Percentiles rank a stretch among this genome's conserved stretches.
Conservation (phyloP, 2,329 filamentous ascomycete genomes). For the Trichoderma atroviride region DNA sequence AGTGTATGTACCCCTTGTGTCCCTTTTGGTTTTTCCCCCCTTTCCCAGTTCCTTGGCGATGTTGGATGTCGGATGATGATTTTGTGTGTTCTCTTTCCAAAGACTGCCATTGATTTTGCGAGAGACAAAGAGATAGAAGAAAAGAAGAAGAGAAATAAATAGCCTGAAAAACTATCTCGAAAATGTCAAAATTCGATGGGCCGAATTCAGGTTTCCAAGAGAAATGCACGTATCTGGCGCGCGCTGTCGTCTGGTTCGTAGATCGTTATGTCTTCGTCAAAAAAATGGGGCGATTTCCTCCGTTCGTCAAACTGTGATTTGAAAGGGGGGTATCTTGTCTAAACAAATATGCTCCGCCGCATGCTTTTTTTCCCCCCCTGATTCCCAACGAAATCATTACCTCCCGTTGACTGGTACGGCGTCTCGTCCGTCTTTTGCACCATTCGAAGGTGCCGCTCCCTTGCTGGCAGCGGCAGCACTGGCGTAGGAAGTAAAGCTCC, state of each 20-base stretch:
- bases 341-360: constrained; percentile 20
- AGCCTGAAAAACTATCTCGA: constrained; percentile 3
- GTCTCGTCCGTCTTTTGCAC: constrained; percentile 37
- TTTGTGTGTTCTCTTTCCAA: constrained; percentile 25
- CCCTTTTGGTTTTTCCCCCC: constrained; percentile 9
- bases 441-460: constrained; percentile 30
- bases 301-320: constrained; percentile 18
- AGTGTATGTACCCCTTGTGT: constrained; percentile 25
- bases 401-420: constrained; percentile 38
- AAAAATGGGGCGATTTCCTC: constrained; percentile 12
- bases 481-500: constrained; percentile 47
- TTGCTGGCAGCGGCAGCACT: constrained; percentile 40
- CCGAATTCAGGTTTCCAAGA: constrained; percentile 1
- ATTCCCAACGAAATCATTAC: constrained; percentile 31
- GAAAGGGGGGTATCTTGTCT: constrained; percentile 19
- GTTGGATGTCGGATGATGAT: constrained; percentile 24
- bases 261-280: constrained; percentile 23
- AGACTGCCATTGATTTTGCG: constrained; percentile 21
- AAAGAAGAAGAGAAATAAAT: constrained; percentile 2
- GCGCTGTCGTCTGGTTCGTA: constrained; percentile 24
- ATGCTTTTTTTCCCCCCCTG: background rate
- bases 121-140: constrained; percentile 21
- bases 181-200: background rate
- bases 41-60: constrained; percentile 23
- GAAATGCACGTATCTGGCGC: constrained; percentile 8